A percentile compares a stretch with the other conserved stretches of the same genome.
Evolutionary conservation across 2,329 filamentous ascomycete species (phyloP).

Genomic region (Cercospora sp.): DNA sequence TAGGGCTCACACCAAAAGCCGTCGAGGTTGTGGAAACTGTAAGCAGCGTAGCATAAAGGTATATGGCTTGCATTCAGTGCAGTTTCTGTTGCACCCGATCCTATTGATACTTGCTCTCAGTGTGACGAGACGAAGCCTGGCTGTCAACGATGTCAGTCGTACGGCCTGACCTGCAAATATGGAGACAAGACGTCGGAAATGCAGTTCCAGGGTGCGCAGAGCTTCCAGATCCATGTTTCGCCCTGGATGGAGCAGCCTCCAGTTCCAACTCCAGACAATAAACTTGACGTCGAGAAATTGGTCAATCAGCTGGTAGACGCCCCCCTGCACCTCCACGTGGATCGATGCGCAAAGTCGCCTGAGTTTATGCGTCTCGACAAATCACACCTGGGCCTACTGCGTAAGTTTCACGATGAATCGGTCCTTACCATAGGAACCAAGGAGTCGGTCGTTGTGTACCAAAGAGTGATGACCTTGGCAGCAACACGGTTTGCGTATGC

Average conservation of each 20-base stretch:
- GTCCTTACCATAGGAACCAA: constrained; percentile 32
- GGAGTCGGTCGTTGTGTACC: constrained; percentile 28
- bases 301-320: constrained; percentile 21
- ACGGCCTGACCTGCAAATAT: constrained; percentile 53
- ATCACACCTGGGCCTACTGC: constrained; percentile 28
- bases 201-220: constrained; percentile 26
- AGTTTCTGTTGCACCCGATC: neutral
- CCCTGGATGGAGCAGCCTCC: neutral
- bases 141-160: constrained; percentile 52
- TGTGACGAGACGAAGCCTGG: constrained; percentile 56
- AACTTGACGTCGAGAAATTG: constrained; percentile 8
- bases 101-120: constrained; percentile 36
- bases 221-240: constrained; percentile 25
- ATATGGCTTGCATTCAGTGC: neutral
- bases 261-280: constrained; percentile 9
- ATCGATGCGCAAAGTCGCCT: constrained; percentile 12
- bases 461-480: constrained; percentile 19
- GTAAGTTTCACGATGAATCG: constrained; percentile 29
- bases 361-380: constrained; percentile 22
- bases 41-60: constrained; percentile 58
- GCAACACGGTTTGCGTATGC: constrained; percentile 48
- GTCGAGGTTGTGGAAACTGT: constrained; percentile 58
- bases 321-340: constrained; percentile 21
- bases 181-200: constrained; percentile 32
- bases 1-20: constrained; percentile 53